Evolutionary conservation across 139 green algal species (phyloP).

Genomic region (Nannochloris sp.): DNA sequence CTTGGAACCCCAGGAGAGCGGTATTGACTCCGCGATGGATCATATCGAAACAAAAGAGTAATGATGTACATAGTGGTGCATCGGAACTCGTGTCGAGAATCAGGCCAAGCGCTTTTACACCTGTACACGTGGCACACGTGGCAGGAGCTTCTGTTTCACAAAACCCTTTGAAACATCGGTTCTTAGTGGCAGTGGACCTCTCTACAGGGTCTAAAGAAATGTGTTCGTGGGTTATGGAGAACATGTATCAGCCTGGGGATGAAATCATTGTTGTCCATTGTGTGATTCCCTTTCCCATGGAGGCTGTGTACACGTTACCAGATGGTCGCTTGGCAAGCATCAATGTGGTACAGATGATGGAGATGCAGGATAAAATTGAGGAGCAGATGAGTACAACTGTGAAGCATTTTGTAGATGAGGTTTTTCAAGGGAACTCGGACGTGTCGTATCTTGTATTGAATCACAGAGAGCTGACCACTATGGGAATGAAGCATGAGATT

Average conservation of each 20-base stretch:
- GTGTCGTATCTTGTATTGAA: conserved; percentile 8
- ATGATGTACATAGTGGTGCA: too few species aligned
- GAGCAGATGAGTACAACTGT: conserved; percentile 6
- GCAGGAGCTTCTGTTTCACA: too few species aligned
- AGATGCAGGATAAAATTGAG: conserved; percentile 15
- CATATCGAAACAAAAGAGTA: too few species aligned
- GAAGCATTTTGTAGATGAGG: neutral
- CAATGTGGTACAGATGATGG: conserved; percentile 18
- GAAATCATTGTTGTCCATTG: conserved; percentile 15
- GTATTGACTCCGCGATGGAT: too few species aligned
- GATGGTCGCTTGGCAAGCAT: conserved; percentile 19
- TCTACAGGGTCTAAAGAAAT: neutral
- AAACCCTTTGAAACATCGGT: too few species aligned
- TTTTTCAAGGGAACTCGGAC: neutral
- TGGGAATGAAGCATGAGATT: conserved; percentile 13
- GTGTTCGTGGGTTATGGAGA: conserved; percentile 3
- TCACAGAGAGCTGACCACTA: conserved; percentile 1
- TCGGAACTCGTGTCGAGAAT: too few species aligned
- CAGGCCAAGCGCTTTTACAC: too few species aligned
- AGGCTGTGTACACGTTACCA: conserved; percentile 11
- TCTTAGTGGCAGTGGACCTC: too few species aligned
- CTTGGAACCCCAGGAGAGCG: too few species aligned
- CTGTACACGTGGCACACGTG: too few species aligned
- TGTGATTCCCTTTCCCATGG: conserved; percentile 11
- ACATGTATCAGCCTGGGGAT: conserved; percentile 16